A percentile compares a stretch with the other conserved stretches of the same genome.
phyloP scores from a whole-genome alignment of 225 moss, liverwort and hornwort species.

The Polytrichum commune region DNA sequence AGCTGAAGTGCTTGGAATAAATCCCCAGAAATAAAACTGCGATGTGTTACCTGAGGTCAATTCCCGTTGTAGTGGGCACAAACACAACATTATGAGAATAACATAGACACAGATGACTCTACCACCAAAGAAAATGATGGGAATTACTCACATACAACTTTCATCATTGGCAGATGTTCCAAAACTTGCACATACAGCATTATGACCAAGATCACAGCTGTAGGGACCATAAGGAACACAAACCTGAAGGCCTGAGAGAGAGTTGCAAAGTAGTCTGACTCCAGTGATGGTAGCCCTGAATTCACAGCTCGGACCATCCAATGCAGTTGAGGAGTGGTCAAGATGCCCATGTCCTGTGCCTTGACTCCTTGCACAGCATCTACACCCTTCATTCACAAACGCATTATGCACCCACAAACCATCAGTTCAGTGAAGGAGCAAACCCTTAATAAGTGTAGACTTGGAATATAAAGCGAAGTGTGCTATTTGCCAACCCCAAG shows the following conservation, averaged over 20 bases:
- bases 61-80: no score
- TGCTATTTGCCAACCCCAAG: no score
- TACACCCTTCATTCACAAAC: slow-evolving; percentile 60
- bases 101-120: no score
- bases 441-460: not conserved
- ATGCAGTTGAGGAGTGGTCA: slow-evolving; percentile 94
- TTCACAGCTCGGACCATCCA: slow-evolving; percentile 92
- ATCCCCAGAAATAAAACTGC: not conserved
- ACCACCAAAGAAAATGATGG: not conserved
- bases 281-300: slow-evolving; percentile 48
- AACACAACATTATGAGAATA: no score
- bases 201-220: no score
- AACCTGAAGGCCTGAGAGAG: slow-evolving; percentile 86
- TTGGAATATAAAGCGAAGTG: no score
- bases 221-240: not conserved
- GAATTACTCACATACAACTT: no score
- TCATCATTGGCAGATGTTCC: no score
- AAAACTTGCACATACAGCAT: no score
- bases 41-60: no score
- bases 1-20: slow-evolving; percentile 27
- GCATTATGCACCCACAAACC: slow-evolving; percentile 5
- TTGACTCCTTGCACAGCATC: slow-evolving; percentile 73
- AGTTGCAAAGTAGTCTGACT: slow-evolving; percentile 64
- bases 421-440: slow-evolving; percentile 10
- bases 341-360: slow-evolving; percentile 67